Base-by-base conservation (phyloP, 768 basidiomycete species). In the Panus rudis region DNA sequence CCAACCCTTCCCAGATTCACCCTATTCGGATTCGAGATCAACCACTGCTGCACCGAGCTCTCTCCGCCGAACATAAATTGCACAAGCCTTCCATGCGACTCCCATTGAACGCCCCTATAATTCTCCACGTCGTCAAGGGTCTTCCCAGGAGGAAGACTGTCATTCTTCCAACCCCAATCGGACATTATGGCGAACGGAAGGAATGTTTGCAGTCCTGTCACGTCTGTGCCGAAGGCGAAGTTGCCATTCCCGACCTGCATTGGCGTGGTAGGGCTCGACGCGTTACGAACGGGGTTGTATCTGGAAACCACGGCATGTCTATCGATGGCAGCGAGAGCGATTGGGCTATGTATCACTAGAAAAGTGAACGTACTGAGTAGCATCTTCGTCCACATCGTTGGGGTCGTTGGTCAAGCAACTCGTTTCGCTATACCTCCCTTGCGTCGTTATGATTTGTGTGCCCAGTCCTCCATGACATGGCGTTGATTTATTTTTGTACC, bases 151-250 rank as follows among this genome's bases (percentile, higher is more conserved):
- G 77, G 77, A 3, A 78, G 57, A 4, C 69, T 67, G 56, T 78
- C 75, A 56, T 77, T 78, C 55, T 78, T 78, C 75, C 74, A 78
- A 2, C 73, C 75, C 78, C 78, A 78, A 12, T 69, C 70, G 7
- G 76, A 73, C 64, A 80, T 66, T 47, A 66, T 78, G 8, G 70
- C 71, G 56, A 67, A 78, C 4, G 75, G 75, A 25, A 65, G 63
- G 59, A 78, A 70, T 0, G 76, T 78, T 55, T 80, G 78, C 13
- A 80, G 65, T 10, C 75, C 73, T 1, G 77, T 77, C 17, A 78
- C 58, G 55, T 79, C 78, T 6, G 72, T 70, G 17, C 74, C 75
- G 48, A 80, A 79, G 14, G 75, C 76, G 47, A 80, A 78, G 56
- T 77, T 73, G 13, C 78, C 76, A 55, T 79, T 80, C 12, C 78